These are phyloP conservation scores for Meira nashicola DNA, from an alignment of 1,284 basidiomycete species.

Conservation along the genomic window DNA sequence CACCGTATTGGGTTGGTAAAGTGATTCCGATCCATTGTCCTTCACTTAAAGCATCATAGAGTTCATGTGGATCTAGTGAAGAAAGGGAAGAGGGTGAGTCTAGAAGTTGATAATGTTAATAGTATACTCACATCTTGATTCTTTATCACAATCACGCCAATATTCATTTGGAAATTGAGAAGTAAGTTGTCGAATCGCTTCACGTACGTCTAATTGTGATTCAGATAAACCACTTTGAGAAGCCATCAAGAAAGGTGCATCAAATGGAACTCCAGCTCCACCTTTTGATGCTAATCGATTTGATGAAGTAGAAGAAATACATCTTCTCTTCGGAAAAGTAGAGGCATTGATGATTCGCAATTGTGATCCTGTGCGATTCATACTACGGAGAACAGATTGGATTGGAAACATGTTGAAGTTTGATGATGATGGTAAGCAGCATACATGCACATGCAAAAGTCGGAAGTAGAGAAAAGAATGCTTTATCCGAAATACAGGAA, in stretches of 20 bases:
- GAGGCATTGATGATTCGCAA: too few species aligned
- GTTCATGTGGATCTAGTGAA: constrained; percentile 33
- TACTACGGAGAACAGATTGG: too few species aligned
- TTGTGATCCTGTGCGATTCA: too few species aligned
- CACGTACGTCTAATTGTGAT: constrained; percentile 31
- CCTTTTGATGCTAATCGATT: too few species aligned
- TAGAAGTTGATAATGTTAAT: not conserved
- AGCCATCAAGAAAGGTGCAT: constrained; percentile 16
- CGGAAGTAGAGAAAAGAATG: too few species aligned
- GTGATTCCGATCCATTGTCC: constrained; percentile 34
- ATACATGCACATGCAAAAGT: too few species aligned
- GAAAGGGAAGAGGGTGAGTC: not conserved
- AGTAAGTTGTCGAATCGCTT: constrained; percentile 23
- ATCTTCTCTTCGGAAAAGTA: too few species aligned
- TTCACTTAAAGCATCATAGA: constrained; percentile 25
- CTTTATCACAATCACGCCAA: constrained; percentile 29
- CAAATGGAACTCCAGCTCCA: not conserved
- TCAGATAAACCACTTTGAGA: constrained; percentile 30
- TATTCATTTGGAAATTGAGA: constrained; percentile 28
- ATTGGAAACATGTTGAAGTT: too few species aligned
- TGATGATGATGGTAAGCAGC: too few species aligned
- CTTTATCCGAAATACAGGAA: too few species aligned
- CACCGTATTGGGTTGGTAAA: constrained; percentile 42
- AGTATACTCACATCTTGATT: not conserved
- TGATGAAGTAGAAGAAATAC: too few species aligned